Base-by-base conservation (phyloP, 306 rosid species). In the Acmispon strigosus region DNA sequence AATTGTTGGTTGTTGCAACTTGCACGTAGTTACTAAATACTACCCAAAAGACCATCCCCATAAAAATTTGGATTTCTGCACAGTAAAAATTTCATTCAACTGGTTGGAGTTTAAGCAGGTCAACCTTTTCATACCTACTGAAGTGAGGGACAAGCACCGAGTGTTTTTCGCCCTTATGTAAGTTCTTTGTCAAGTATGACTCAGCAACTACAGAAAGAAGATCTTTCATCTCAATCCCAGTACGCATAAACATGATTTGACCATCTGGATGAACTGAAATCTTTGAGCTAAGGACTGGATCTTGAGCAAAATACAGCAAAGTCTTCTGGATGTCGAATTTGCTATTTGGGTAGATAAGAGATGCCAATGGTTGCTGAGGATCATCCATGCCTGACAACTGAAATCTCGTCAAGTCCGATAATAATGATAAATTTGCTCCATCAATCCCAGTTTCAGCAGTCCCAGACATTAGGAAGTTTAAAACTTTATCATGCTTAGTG, bases 131-230 rank as follows among this genome's bases (percentile, higher is more conserved):
- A 27, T 93, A 93, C 98, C 98, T 76, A 14, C 55, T 81, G 68
- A 77, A 85, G 64, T 83, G 84, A 2, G 98, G 98, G 62, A 93
- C 89, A 76, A 93, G 82, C 71, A 87, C 32, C 10, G 85, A 77
- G 59, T 49, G 82, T 73, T 50, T 88, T 78, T 80, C 78, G 76
- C 82, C 83, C 62, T 24, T 76, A 12, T 15, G 68, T 8, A 85
- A 76, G 73, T 18, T 67, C 61, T 86, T 83, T 51, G 84, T 62
- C 20, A 89, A 48, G 76, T 84, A 81, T 65, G 91, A 88, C 67
- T 90, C 87, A 5, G 92, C 84, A 77, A 90, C 86, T 45, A 78
- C 79, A 24, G 96, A 83, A 70, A 88, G 85, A 52, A 93, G 86
- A 84, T 88, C 88, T 76, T 84, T 86, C 85, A 88, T 81, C 83